Conservation (phyloP, 495 filamentous ascomycete genomes). For the Aeminium ludgeri region DNA sequence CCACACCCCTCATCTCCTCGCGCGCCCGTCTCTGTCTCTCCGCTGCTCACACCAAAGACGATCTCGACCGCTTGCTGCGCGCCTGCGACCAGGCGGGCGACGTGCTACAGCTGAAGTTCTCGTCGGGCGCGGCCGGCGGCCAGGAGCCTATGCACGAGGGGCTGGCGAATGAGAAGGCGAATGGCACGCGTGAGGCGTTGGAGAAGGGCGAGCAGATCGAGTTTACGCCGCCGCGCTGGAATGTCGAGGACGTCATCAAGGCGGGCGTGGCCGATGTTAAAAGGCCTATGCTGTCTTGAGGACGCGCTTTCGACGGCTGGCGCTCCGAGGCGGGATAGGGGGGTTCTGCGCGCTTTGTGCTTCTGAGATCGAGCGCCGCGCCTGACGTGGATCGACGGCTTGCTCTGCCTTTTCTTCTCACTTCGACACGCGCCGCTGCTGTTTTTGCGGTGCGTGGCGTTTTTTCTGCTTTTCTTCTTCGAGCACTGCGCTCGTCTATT, state of each 20-base stretch:
- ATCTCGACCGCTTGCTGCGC: constrained; percentile 74
- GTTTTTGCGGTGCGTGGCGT: too few species aligned
- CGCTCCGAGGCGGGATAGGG: too few species aligned
- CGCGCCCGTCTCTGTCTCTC: constrained; percentile 91
- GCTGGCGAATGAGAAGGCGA: constrained; percentile 49
- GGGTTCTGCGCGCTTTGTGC: background rate
- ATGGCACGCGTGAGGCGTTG: constrained; percentile 41
- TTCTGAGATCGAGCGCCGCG: too few species aligned
- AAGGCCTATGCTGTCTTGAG: constrained; percentile 34
- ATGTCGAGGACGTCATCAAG: constrained; percentile 60
- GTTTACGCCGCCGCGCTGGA: constrained; percentile 60
- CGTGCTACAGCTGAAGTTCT: constrained; percentile 87
- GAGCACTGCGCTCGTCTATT: too few species aligned
- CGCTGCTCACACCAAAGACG: constrained; percentile 92
- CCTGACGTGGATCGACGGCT: too few species aligned
- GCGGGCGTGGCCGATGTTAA: constrained; percentile 68
- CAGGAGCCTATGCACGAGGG: constrained; percentile 55
- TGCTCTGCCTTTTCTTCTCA: too few species aligned
- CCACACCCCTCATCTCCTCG: constrained; percentile 89
- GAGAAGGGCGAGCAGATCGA: constrained; percentile 23
- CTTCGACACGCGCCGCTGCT: too few species aligned
- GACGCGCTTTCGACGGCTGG: background rate
- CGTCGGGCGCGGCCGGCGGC: constrained; percentile 81
- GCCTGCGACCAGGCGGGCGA: constrained; percentile 91
- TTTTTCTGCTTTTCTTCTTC: too few species aligned